Conservation (phyloP, 192 early-diverging fungal genomes). For the Coemansia sp. region DNA sequence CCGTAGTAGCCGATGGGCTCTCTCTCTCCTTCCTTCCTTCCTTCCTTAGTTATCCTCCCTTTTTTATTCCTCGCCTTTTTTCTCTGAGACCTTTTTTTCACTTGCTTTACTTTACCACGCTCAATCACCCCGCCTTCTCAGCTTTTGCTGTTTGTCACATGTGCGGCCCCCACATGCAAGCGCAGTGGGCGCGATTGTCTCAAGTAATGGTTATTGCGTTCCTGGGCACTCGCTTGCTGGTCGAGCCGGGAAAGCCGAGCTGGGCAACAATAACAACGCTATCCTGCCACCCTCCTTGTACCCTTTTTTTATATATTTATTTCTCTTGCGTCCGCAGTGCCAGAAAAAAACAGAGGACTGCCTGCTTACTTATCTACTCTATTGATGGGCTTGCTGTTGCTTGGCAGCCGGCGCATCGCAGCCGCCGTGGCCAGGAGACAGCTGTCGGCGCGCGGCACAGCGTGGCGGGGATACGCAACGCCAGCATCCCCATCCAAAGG, state of each 20-base stretch:
- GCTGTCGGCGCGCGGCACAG: too few relatives aligned
- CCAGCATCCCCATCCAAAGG: neutral
- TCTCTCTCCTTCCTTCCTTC: neutral
- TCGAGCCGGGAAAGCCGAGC: too few relatives aligned
- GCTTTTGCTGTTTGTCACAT: neutral
- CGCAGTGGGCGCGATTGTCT: neutral
- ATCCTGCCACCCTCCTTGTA: too few relatives aligned
- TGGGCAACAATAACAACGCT: too few relatives aligned
- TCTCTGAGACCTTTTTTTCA: neutral
- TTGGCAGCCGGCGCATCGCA: neutral
- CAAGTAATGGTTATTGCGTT: too few relatives aligned
- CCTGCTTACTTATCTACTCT: neutral
- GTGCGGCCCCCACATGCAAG: neutral
- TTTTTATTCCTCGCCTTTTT: conserved; percentile 1
- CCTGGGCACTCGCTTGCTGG: too few relatives aligned
- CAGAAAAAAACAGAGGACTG: neutral
- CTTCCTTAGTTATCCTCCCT: conserved; percentile 5
- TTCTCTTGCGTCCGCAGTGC: neutral
- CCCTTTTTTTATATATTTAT: too few relatives aligned
- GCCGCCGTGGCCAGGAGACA: neutral
- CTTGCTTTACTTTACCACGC: too few relatives aligned
- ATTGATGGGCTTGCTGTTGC: too few relatives aligned
- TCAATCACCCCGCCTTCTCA: too few relatives aligned
- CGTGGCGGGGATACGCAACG: neutral
- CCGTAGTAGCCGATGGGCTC: neutral